Evolutionary conservation across 2,329 filamentous ascomycete species (phyloP).

Genomic region (Aspergillus unguis): DNA sequence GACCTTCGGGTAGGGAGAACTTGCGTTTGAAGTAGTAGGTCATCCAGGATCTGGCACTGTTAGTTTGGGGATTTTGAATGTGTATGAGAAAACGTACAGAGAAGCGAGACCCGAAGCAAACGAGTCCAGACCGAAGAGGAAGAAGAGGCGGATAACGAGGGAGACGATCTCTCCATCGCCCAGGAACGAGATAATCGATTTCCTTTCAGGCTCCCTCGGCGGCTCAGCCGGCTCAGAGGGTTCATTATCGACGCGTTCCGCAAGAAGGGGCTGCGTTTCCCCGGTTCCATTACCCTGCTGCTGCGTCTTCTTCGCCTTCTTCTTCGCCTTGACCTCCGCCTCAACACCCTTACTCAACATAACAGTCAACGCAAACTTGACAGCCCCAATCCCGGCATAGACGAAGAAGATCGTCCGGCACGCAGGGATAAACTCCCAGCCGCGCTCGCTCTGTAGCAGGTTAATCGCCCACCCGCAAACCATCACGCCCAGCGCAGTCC

Average conservation of each 20-base stretch:
- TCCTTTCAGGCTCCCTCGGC: slow-evolving; percentile 26
- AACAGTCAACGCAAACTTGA: slow-evolving; percentile 56
- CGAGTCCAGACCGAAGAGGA: slow-evolving; percentile 66
- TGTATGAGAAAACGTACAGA: slow-evolving; percentile 46
- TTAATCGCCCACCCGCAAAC: slow-evolving; percentile 59
- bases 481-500: slow-evolving; percentile 59
- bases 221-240: slow-evolving; percentile 12
- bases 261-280: slow-evolving; percentile 38
- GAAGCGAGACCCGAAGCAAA: slow-evolving; percentile 69
- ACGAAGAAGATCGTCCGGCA: slow-evolving; percentile 57
- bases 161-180: slow-evolving; percentile 43
- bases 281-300: slow-evolving; percentile 19
- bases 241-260: slow-evolving; percentile 9
- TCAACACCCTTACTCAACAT: slow-evolving; percentile 50
- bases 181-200: slow-evolving; percentile 54
- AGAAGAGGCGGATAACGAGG: slow-evolving; percentile 53
- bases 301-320: slow-evolving; percentile 20
- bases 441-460: slow-evolving; percentile 42
- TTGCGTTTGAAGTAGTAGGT: slow-evolving; percentile 58
- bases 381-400: slow-evolving; percentile 55
- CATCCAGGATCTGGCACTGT: slow-evolving; percentile 44
- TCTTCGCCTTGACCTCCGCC: slow-evolving; percentile 26
- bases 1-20: slow-evolving; percentile 51
- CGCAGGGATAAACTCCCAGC: slow-evolving; percentile 47
- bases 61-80: slow-evolving; percentile 2